Base-by-base conservation (phyloP, 345 rosid genomes). In the Pistacia atlantica region DNA sequence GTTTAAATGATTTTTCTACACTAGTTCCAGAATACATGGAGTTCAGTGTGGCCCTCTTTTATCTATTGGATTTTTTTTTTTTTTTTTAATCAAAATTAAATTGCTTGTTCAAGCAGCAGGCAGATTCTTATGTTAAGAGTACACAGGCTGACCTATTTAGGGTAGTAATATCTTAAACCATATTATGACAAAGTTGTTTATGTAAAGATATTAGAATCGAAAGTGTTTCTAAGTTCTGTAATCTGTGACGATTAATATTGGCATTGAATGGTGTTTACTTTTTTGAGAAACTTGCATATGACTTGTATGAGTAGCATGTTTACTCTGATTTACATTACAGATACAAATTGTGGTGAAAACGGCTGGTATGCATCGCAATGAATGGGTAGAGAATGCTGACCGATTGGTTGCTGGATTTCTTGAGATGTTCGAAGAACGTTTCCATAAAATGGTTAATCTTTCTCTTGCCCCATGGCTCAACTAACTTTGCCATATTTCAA, bases 371-470 rank as follows among this genome's bases (percentile, higher is more conserved):
- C 90, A 87, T 70, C 87, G 80, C 46, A 84, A 89, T 28, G 85
- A 82, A 12, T 90, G 93, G 91, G 89, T 88, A 59, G 91, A 88
- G 76, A 90, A 88, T 69, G 90, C 91, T 48, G 91, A 90, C 76
- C 79, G 87, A 37, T 81, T 86, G 85, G 93, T 90, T 45, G 91
- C 87, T 74, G 93, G 93, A 57, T 90, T 86, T 77, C 91, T 90
- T 12, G 93, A 90, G 75, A 90, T 90, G 91, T 90, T 90, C 60
- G 89, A 90, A 83, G 91, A 89, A 81, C 84, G 89, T 22, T 90
- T 89, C 78, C 93, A 90, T 77, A 88, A 90, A 84, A 88, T 90
- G 93, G 93, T 86, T 20, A 63, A 28, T 61, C 58, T 28, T 8
- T 37, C 37, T 46, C 10, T 4, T 12, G 7, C 57, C 17, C 9